Conservation (phyloP, 345 rosid genomes). For the Heritiera littoralis region DNA sequence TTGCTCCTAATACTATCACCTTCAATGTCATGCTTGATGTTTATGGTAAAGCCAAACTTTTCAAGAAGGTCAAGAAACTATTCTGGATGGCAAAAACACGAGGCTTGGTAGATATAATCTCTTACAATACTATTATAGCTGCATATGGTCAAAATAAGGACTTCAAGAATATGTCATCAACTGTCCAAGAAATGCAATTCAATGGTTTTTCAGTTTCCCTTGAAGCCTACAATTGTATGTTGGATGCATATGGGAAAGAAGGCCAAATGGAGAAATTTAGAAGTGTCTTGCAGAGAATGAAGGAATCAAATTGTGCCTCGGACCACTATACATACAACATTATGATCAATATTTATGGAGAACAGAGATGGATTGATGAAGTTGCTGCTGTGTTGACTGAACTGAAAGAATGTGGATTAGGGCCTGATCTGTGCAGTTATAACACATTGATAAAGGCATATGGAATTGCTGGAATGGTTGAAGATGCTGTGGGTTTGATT, state of each 20-base stretch:
- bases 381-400: slow-evolving; percentile 59
- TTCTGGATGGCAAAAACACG: slow-evolving; percentile 63
- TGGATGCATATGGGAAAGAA: slow-evolving; percentile 86
- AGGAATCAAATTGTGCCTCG: slow-evolving; percentile 48
- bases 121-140: slow-evolving; percentile 82
- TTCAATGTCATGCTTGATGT: slow-evolving; percentile 77
- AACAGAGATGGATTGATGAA: slow-evolving; percentile 80
- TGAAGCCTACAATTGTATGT: slow-evolving; percentile 83
- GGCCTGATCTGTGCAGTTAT: slow-evolving; percentile 85
- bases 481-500: slow-evolving; percentile 77
- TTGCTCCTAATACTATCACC: slow-evolving; percentile 65
- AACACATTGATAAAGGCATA: slow-evolving; percentile 94
- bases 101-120: slow-evolving; percentile 73
- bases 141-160: slow-evolving; percentile 69
- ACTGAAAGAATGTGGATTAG: slow-evolving; percentile 57
- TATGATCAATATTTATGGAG: slow-evolving; percentile 87
- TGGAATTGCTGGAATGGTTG: slow-evolving; percentile 91
- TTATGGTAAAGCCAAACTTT: slow-evolving; percentile 81
- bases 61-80: slow-evolving; percentile 55
- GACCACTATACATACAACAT: slow-evolving; percentile 82
- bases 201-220: slow-evolving; percentile 88
- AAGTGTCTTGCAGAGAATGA: slow-evolving; percentile 68
- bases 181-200: slow-evolving; percentile 70
- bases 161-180: slow-evolving; percentile 60
- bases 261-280: slow-evolving; percentile 74